Conservation (phyloP, 2,329 filamentous ascomycete genomes). For the Penicillium thymicola region DNA sequence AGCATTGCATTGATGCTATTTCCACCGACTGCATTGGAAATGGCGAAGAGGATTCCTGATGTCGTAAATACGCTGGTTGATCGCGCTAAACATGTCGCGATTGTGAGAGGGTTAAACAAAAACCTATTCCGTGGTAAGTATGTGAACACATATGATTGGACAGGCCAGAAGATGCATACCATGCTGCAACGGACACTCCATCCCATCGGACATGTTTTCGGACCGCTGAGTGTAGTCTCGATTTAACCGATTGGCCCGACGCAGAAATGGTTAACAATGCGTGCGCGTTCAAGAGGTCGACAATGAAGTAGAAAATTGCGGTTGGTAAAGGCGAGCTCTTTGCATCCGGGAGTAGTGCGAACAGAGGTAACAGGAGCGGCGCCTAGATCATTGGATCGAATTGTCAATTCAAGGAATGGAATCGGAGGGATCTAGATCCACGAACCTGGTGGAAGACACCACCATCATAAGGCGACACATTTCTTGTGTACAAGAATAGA, state of each 20-base stretch:
- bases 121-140: slow-evolving; percentile 55
- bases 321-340: slow-evolving; percentile 67
- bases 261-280: slow-evolving; percentile 76
- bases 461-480: slow-evolving; percentile 95
- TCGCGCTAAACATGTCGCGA: slow-evolving; percentile 84
- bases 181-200: slow-evolving; percentile 71
- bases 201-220: slow-evolving; percentile 72
- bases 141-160: not conserved
- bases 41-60: slow-evolving; percentile 78
- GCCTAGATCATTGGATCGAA: slow-evolving; percentile 52
- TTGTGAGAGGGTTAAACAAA: slow-evolving; percentile 91
- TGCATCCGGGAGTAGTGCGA: slow-evolving; percentile 77
- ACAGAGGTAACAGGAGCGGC: slow-evolving; percentile 84
- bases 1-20: slow-evolving; percentile 74
- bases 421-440: not conserved
- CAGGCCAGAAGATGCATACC: slow-evolving; percentile 51
- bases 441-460: slow-evolving; percentile 70
- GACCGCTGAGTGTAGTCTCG: slow-evolving; percentile 73
- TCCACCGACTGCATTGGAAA: slow-evolving; percentile 75
- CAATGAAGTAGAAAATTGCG: slow-evolving; percentile 71
- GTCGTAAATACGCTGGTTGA: slow-evolving; percentile 88
- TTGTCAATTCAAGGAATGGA: slow-evolving; percentile 7
- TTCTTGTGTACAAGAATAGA: slow-evolving; percentile 90
- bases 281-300: slow-evolving; percentile 79
- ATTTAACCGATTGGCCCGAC: slow-evolving; percentile 72